Percentiles rank a stretch among this genome's conserved stretches.
Conservation (phyloP, 176 grass and related monocot species). For the Avena sativa region DNA sequence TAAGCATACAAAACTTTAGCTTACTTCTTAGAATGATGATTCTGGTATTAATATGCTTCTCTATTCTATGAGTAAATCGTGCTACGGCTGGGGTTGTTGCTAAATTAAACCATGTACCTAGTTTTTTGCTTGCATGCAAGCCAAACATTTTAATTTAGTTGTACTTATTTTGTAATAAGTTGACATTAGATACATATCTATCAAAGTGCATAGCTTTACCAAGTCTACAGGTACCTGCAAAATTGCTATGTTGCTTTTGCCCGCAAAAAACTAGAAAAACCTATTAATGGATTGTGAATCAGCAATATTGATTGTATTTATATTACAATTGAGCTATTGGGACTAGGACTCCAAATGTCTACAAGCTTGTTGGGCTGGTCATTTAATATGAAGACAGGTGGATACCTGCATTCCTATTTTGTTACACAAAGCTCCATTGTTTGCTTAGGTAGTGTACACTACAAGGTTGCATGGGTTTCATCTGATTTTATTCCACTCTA, state of each 20-base stretch:
- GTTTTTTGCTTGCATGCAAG: not conserved
- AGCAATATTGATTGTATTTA: not conserved
- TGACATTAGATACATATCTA: not conserved
- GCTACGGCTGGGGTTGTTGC: not conserved
- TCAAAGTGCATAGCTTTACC: constrained; percentile 2
- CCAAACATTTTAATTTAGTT: not conserved
- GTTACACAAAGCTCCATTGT: not conserved
- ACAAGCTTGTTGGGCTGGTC: not conserved
- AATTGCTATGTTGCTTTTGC: not conserved
- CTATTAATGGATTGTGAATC: not conserved
- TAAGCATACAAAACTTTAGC: not conserved
- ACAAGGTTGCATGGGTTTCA: not conserved
- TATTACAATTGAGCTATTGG: not conserved
- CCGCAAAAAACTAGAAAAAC: not conserved
- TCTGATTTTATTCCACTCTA: not conserved
- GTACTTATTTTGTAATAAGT: not conserved
- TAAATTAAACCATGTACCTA: not conserved
- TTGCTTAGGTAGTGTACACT: not conserved
- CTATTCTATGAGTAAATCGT: not conserved
- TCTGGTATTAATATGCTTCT: not conserved
- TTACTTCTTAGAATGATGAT: not conserved
- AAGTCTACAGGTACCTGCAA: not conserved
- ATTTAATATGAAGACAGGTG: constrained; percentile 10
- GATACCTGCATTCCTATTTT: not conserved
- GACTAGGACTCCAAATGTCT: not conserved